phyloP scores from a whole-genome alignment of 2,329 filamentous ascomycete species.

The Teratosphaeria nubilosa region DNA sequence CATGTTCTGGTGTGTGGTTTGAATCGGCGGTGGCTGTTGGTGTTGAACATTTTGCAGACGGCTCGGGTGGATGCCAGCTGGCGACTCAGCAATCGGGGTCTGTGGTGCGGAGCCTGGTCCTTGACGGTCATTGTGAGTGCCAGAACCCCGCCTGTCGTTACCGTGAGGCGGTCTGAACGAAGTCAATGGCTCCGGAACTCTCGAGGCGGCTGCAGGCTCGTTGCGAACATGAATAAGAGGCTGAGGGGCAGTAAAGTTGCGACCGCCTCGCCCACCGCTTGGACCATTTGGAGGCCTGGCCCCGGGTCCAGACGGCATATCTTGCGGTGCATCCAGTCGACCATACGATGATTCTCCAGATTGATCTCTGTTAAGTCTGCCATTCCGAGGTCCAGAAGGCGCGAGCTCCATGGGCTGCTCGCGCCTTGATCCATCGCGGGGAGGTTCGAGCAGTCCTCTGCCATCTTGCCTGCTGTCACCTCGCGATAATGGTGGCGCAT shows the following conservation, averaged over 20 bases:
- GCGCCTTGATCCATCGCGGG: slow-evolving; percentile 9
- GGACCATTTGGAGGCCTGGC: slow-evolving; percentile 30
- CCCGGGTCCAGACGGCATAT: slow-evolving; percentile 46
- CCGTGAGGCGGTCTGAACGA: slow-evolving; percentile 8
- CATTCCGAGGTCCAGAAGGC: slow-evolving; percentile 46
- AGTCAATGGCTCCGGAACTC: slow-evolving; percentile 2
- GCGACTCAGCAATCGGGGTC: slow-evolving; percentile 16
- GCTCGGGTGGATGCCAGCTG: slow-evolving; percentile 21
- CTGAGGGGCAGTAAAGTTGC: slow-evolving; percentile 28
- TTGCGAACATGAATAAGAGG: neutral
- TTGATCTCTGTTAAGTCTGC: slow-evolving; percentile 36
- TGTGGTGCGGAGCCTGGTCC: slow-evolving; percentile 14
- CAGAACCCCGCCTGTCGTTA: slow-evolving; percentile 9
- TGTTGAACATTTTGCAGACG: slow-evolving; percentile 14
- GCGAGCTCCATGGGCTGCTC: slow-evolving; percentile 30
- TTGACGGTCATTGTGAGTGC: slow-evolving; percentile 11
- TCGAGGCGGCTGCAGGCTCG: slow-evolving; percentile 8
- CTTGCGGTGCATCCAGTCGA: slow-evolving; percentile 36
- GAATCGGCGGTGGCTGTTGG: slow-evolving; percentile 15
- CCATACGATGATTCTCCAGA: slow-evolving; percentile 30
- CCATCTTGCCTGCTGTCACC: slow-evolving; percentile 19
- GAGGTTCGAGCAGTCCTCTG: slow-evolving; percentile 21
- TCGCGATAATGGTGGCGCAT: slow-evolving; percentile 12
- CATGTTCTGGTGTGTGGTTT: slow-evolving; percentile 13
- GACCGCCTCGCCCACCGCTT: slow-evolving; percentile 26